Base-by-base conservation (phyloP, 2,329 filamentous ascomycete species). In the Epichloe sp. region DNA sequence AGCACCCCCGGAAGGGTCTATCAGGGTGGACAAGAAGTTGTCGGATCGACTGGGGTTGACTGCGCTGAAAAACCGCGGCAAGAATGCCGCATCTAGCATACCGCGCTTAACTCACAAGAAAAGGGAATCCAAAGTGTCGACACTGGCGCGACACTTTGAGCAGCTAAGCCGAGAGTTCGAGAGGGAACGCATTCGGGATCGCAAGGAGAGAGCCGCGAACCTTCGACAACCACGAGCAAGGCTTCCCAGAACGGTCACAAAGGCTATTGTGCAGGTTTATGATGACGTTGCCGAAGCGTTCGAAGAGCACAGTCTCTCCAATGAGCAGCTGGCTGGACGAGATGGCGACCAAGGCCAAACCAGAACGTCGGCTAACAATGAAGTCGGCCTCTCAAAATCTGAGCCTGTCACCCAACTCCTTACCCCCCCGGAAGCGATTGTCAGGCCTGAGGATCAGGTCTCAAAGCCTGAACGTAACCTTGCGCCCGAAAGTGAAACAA, bases 151-250 rank as follows among this genome's bases (percentile, higher is more conserved):
- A 59, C 93, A 97, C 65, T 97, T 98, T 63, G 94, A 98, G 66
- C 90, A 97, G 65, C 75, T 98, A 52, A 96, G 89, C 59, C 84
- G 90, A 23, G 94, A 98, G 62, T 98, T 98, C 58, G 89, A 96
- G 63, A 95, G 91, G 60, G 91, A 98, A 68, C 80, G 93, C 44
- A 79, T 94, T 58, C 84, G 86, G 47, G 91, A 97, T 65, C 81
- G 87, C 57, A 85, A 84, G 60, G 85, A 89, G 64, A 76, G 88
- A 53, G 86, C 88, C 26, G 86, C 87, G 44, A 88, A 83, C 61
- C 82, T 85, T 62, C 73, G 76, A 43, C 75, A 79, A 64, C 87
- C 88, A 14, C 80, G 90, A 55, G 88, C 88, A 1, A 91, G 91
- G 63, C 68, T 81, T 21, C 91, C 93, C 19, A 80, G 93, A 56